Evolutionary conservation across 2,329 filamentous ascomycete species (phyloP), one percentile per base, ranked within the genome.

Genomic region (Truncatella angustata): DNA sequence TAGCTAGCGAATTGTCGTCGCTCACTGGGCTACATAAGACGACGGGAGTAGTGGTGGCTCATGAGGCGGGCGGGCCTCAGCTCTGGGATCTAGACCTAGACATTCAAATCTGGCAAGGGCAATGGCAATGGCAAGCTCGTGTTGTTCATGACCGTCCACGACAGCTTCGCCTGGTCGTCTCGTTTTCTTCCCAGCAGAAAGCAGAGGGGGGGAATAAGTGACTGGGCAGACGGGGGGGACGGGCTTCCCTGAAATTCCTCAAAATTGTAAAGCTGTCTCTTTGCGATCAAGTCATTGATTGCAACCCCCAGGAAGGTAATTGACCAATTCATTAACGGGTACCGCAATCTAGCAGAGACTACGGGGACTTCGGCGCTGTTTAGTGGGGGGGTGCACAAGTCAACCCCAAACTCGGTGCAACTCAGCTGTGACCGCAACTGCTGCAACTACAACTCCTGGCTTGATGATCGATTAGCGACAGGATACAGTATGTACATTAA

Each of bases 1-100:
- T 87, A 77, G 71, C 70, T 87, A 77, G 71, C 70, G 64, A 70
- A 62, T 60, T 56, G 46, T 54, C 54, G 60, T 57, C 58, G 55
- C 53, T 26, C n/a, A n/a, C n/a, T n/a, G n/a, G n/a, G n/a, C n/a
- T n/a, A n/a, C n/a, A n/a, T n/a, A n/a, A n/a, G 30, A 45, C 43
- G 39, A 21, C 23, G 44, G 39, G 54, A 48, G 35, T 43, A 32
- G 55, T 54, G n/a, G n/a, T n/a, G n/a, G n/a, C 61, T 59, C 62
- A 60, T 63, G 63, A 59, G 54, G 58, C 56, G 63, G 63, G 65
- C 62, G 64, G n/a, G 60, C 58, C 57, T 68, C 64, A 67, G 40
- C 40, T 44, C 24, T 61, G 63, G 66, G 55, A 58, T 55, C 58
- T 58, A 26, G 55, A 58, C 54, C 58, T 58, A 26, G 49, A 61